phyloP scores from a whole-genome alignment of 768 basidiomycete genomes.

The Cubamyces lactineus region DNA sequence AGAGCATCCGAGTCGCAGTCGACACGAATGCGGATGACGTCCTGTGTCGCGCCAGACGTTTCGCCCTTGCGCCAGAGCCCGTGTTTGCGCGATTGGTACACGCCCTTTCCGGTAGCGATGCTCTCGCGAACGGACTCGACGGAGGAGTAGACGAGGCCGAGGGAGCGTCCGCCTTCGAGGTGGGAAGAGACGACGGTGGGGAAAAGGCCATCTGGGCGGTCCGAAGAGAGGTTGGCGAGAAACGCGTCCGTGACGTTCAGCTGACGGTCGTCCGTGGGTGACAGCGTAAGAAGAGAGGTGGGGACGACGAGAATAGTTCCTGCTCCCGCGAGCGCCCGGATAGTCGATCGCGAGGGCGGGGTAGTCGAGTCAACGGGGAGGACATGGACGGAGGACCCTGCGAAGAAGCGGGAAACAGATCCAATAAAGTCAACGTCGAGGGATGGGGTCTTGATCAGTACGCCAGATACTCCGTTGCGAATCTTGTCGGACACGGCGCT shows the following conservation, averaged over 20 bases:
- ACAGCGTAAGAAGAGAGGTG: slow-evolving; percentile 66
- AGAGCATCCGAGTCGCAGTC: slow-evolving; percentile 96
- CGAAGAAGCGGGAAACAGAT: slow-evolving; percentile 77
- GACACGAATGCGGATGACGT: slow-evolving; percentile 75
- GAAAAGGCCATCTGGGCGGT: slow-evolving; percentile 90
- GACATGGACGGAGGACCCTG: slow-evolving; percentile 64
- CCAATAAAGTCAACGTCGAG: slow-evolving; percentile 77
- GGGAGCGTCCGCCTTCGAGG: slow-evolving; percentile 65
- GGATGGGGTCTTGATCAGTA: slow-evolving; percentile 74
- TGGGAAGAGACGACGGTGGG: slow-evolving; percentile 86
- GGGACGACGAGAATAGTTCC: slow-evolving; percentile 74
- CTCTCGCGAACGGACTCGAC: slow-evolving; percentile 81
- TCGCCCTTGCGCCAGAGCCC: slow-evolving; percentile 98
- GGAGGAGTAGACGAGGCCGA: slow-evolving; percentile 97
- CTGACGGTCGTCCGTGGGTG: slow-evolving; percentile 52
- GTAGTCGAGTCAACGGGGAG: slow-evolving; percentile 47
- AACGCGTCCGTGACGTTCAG: slow-evolving; percentile 85
- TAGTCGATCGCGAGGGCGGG: slow-evolving; percentile 59
- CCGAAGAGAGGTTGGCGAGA: slow-evolving; percentile 78
- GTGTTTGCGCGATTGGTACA: slow-evolving; percentile 95
- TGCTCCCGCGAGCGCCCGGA: slow-evolving; percentile 61
- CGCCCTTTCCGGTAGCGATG: slow-evolving; percentile 85
- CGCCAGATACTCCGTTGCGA: slow-evolving; percentile 73
- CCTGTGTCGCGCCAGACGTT: slow-evolving; percentile 92
- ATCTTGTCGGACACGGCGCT: slow-evolving; percentile 77